Conservation (phyloP, 768 basidiomycete genomes). For the Baorangia bicolor region DNA sequence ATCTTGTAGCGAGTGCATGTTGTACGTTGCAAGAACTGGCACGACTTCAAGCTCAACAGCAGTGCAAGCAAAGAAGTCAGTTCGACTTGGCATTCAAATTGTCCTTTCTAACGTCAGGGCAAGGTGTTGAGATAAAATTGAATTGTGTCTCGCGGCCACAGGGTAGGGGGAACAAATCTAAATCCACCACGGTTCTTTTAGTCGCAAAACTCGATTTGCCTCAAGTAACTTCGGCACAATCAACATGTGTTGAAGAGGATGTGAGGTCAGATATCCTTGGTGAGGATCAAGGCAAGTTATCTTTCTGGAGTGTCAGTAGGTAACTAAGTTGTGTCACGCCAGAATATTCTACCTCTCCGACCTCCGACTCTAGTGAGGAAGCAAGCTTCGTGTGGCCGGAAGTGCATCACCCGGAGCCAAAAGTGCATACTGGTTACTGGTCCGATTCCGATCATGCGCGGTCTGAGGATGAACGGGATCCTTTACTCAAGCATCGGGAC, state of each 20-base stretch:
- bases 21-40: conserved; percentile 54
- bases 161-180: conserved; percentile 7
- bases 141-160: conserved; percentile 20
- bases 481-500: conserved; percentile 4
- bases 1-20: conserved; percentile 50
- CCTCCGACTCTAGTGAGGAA: conserved; percentile 7
- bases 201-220: conserved; percentile 21
- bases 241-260: background rate
- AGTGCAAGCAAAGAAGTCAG: conserved; percentile 50
- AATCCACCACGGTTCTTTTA: conserved; percentile 3
- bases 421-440: conserved; percentile 20
- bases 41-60: conserved; percentile 49
- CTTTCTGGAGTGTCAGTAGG: background rate
- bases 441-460: conserved; percentile 15
- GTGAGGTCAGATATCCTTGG: background rate
- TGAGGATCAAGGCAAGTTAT: no score
- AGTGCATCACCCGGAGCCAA: conserved; percentile 2
- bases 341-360: conserved; percentile 11
- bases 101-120: conserved; percentile 10
- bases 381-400: conserved; percentile 13
- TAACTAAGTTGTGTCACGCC: background rate
- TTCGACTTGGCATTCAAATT: conserved; percentile 6
- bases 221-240: no score
- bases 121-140: conserved; percentile 44
- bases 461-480: conserved; percentile 21